These are phyloP conservation scores for Sporothrix variecibatus DNA, from an alignment of 2,329 filamentous ascomycete genomes.

Conservation along the genomic window DNA sequence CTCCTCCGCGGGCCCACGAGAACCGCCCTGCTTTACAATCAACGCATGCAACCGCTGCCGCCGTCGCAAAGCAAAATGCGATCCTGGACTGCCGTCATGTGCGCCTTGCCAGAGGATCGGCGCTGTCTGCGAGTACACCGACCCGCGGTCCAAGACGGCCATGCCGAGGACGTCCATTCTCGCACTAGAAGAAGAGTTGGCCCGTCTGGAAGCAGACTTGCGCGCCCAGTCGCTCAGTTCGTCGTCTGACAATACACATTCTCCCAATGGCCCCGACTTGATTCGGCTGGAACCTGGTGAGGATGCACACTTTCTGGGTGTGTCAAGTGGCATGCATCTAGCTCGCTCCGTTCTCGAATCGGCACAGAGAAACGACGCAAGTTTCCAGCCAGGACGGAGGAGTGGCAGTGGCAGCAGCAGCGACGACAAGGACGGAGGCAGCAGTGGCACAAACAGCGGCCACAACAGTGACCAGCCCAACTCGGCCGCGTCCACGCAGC, in stretches of 20 bases:
- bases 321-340: conserved; percentile 29
- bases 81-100: conserved; percentile 27
- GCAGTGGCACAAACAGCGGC: neutral
- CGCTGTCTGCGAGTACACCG: conserved; percentile 33
- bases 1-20: neutral
- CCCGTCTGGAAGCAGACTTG: conserved; percentile 25
- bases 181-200: conserved; percentile 26
- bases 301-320: conserved; percentile 28
- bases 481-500: conserved; percentile 7
- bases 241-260: neutral
- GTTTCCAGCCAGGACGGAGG: conserved; percentile 12
- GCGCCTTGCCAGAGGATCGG: conserved; percentile 29
- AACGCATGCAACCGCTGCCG: conserved; percentile 26
- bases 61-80: conserved; percentile 24
- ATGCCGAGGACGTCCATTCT: conserved; percentile 26
- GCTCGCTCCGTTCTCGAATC: conserved; percentile 28
- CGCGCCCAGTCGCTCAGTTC: neutral
- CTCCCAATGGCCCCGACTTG: conserved; percentile 22
- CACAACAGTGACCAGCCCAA: neutral
- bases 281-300: conserved; percentile 27
- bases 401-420: neutral
- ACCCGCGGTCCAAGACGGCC: conserved; percentile 28
- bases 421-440: neutral
- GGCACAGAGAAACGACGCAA: conserved; percentile 21
- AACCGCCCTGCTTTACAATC: conserved; percentile 20